Percentiles rank a stretch among this genome's conserved stretches.
These are phyloP conservation scores for Diospyros lotus DNA, from an alignment of 148 eudicot species.

Conservation along the genomic window DNA sequence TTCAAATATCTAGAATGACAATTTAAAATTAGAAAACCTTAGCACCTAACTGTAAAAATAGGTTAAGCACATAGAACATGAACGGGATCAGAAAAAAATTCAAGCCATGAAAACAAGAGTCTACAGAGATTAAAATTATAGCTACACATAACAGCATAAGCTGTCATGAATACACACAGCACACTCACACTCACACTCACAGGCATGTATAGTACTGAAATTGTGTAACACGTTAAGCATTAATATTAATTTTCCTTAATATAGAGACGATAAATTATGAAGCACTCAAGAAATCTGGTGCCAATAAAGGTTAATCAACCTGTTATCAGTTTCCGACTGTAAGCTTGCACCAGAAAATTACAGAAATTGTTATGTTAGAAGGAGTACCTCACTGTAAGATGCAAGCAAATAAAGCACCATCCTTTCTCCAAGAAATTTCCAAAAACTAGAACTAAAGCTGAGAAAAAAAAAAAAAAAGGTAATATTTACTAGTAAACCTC, in stretches of 20 bases:
- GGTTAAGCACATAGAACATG: not conserved
- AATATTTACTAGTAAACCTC: not conserved
- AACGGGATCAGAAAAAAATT: not conserved
- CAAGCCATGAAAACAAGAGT: not conserved
- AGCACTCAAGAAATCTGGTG: no score
- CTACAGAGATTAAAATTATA: not conserved
- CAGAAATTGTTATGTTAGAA: not conserved
- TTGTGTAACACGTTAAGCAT: no score
- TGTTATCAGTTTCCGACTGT: not conserved
- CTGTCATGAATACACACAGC: not conserved
- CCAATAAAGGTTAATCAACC: not conserved
- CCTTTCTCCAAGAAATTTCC: not conserved
- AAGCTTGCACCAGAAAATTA: not conserved
- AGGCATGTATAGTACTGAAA: not conserved
- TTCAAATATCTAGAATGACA: constrained; percentile 63
- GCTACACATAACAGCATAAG: not conserved
- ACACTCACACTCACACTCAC: not conserved
- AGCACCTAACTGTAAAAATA: not conserved
- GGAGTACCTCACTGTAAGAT: not conserved
- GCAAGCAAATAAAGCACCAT: not conserved
- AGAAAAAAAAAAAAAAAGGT: not conserved
- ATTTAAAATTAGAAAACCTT: not conserved
- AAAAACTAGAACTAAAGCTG: not conserved
- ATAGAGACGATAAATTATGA: no score
- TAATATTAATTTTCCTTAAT: no score